Evolutionary conservation across 2,329 filamentous ascomycete genomes (phyloP), one percentile per base, ranked within the genome.

Genomic region (Aplosporella prunicola): DNA sequence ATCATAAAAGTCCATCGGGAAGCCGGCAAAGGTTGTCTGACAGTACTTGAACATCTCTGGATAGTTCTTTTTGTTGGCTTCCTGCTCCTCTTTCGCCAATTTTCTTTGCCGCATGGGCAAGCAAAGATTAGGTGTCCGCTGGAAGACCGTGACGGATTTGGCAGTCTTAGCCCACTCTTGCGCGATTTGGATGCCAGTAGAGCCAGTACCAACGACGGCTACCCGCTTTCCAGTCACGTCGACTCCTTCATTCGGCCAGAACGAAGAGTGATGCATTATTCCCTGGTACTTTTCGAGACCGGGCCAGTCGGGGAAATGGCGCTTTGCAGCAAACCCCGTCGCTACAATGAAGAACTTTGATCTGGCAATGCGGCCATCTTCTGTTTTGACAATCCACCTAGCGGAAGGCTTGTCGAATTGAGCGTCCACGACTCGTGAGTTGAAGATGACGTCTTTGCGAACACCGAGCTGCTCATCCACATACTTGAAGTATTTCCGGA

Each of bases 41-140:
- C 75, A 69, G 22, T 61, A 54, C 18, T 57, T 57, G 51, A 75
- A 80, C 2, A 81, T 58, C 10, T 56, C 51, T 4, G 61, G 55
- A 23, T 66, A 66, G 20, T 60, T 43, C 28, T 47, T 47, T 46
- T 66, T 64, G 11, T 57, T 51, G 2, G 49, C 48, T 16, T 72
- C 57, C 47, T 80, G 71, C 43, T 76, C 69, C 40, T 68, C 62
- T 9, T 52, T 57, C 1, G 64, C 67, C 18, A 78, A 57, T 1
- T 57, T 26, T 2, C 61, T 57, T 40, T 69, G 66, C 2, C 67
- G 63, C 74, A 82, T 79, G 0, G 77, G 76, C 0, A 82, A 47
- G 0, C 74, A 74, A 5, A 79, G 60, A 41, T 82, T 82, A 0
- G 79, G 78, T 1, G 76, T 82, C 9, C 79, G 68, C 47, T 82